These are phyloP conservation scores for Tetradesmus obliquus DNA, from an alignment of 139 green algal species.

Conservation along the genomic window DNA sequence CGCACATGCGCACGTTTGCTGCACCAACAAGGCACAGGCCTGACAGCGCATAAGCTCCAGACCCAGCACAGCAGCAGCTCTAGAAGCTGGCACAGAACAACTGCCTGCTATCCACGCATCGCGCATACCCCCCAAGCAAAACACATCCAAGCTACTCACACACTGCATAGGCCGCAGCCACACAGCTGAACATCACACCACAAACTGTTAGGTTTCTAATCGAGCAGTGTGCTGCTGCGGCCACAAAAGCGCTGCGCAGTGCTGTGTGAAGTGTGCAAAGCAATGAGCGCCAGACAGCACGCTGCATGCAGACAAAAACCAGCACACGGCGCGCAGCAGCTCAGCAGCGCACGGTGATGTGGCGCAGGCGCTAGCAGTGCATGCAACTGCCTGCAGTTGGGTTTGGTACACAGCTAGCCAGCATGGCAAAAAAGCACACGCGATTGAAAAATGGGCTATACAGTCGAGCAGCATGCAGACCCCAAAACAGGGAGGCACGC, in stretches of 20 bases:
- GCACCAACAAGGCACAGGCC: no score
- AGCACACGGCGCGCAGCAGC: not conserved
- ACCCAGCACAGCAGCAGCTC: no score
- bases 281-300: not conserved
- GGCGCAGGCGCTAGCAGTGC: not conserved
- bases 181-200: not conserved
- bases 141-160: no score
- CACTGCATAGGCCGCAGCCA: no score
- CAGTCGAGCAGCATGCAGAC: not conserved
- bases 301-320: not conserved
- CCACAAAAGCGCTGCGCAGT: not conserved
- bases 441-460: not conserved
- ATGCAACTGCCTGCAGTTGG: not conserved
- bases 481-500: no score
- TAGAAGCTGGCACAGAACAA: no score
- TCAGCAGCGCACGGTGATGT: not conserved
- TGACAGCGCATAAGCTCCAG: no score
- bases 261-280: not conserved
- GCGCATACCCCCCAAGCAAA: no score
- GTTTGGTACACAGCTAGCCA: not conserved
- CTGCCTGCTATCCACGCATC: no score
- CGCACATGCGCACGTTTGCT: no score
- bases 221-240: not conserved
- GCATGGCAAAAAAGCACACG: no score
- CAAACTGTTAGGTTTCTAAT: not conserved